phyloP scores from a whole-genome alignment of 129 eudicot species.

The Calendula officinalis region DNA sequence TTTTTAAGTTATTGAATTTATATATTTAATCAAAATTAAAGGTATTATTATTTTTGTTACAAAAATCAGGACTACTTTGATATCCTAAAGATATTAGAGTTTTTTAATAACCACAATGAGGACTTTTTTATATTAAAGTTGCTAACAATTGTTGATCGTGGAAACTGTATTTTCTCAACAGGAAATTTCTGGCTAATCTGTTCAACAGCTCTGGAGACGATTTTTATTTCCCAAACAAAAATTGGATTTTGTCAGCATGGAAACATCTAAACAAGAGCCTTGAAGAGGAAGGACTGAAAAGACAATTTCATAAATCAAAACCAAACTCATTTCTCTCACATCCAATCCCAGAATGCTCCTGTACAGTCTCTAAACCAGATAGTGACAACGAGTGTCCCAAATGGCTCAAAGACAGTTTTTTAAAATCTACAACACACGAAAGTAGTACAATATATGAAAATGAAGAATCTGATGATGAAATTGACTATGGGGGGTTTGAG shows the following conservation, averaged over 20 bases:
- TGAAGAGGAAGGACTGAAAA: slow-evolving; percentile 53
- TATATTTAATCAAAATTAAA: too few relatives aligned
- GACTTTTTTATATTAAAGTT: too few relatives aligned
- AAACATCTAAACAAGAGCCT: slow-evolving; percentile 78
- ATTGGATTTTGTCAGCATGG: slow-evolving; percentile 55
- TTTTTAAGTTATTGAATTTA: too few relatives aligned
- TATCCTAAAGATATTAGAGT: too few relatives aligned
- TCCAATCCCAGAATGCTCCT: slow-evolving; percentile 85
- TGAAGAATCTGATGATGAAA: slow-evolving; percentile 49
- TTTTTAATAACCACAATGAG: too few relatives aligned
- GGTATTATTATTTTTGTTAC: too few relatives aligned
- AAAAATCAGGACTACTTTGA: too few relatives aligned
- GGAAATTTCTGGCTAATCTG: slow-evolving; percentile 66
- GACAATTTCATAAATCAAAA: slow-evolving; percentile 43
- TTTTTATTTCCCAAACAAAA: slow-evolving; percentile 57
- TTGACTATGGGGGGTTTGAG: slow-evolving; percentile 26
- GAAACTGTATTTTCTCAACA: slow-evolving; percentile 31
- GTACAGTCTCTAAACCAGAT: slow-evolving; percentile 40
- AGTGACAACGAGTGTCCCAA: slow-evolving; percentile 64
- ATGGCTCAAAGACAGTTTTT: slow-evolving; percentile 40
- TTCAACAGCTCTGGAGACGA: slow-evolving; percentile 52
- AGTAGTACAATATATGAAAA: slow-evolving; percentile 29
- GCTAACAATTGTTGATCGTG: slow-evolving; percentile 6
- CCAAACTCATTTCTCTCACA: slow-evolving; percentile 66
- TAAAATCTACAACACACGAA: slow-evolving; percentile 26